Base-by-base conservation (phyloP, 2,329 filamentous ascomycete genomes). In the Nannizziopsis arthrosporioides region DNA sequence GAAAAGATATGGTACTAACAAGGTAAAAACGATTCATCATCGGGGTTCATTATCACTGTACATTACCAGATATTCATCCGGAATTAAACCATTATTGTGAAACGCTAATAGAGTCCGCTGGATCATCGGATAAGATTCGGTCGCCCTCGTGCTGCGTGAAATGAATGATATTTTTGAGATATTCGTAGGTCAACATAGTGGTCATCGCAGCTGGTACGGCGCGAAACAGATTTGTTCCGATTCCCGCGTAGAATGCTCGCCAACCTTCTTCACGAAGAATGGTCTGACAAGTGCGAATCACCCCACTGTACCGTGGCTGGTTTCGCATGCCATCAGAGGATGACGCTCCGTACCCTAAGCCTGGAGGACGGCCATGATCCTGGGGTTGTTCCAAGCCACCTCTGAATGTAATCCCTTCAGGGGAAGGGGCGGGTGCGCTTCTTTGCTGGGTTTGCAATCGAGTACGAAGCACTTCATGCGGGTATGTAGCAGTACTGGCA, bases 151-250 rank as follows among this genome's bases (percentile, higher is more conserved):
- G 68, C 58, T 80, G 77, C 48, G 78, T 55, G 47, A 66, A 68
- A 44, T 71, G 69, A 47, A 80, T 70, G 12, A 69, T 62, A 51
- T 75, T 74, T 55, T 74, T 73, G 50, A 83, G 63, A 55, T 83
- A 92, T 68, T 98, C 92, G 62, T 94, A 98, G 10, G 90, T 96
- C 62, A 96, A 74, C 83, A 98, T 93, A 2, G 92, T 98, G 19
- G 94, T 94, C 60, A 94, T 94, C 15, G 92, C 90, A 17, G 92
- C 88, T 30, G 92, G 92, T 10, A 98, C 83, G 6, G 92, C 92
- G 49, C 92, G 79, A 73, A 96, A 87, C 80, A 98, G 85, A 68
- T 98, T 98, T 42, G 90, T 94, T 34, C 92, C 92, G 74, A 98
- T 87, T 32, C 92, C 92, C 18, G 89, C 90, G 64, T 98, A 98